A percentile compares a stretch with the other conserved stretches of the same genome.
These are phyloP conservation scores for Oryza rufipogon DNA, from an alignment of 176 grass and related monocot genomes.

Conservation along the genomic window DNA sequence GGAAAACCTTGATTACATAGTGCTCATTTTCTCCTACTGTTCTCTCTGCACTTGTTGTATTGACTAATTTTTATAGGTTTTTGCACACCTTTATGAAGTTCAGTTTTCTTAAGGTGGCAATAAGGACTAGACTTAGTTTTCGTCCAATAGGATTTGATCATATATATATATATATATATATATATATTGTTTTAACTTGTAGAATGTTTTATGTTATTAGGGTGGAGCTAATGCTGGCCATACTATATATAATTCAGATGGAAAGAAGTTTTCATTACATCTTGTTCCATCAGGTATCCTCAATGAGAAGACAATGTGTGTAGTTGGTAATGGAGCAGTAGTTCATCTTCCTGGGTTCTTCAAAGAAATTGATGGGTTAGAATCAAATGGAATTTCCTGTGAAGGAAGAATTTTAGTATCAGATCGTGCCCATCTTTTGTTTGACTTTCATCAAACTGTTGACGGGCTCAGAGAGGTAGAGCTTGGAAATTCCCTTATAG, in stretches of 20 bases:
- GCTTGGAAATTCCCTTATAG: constrained; percentile 70
- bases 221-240: constrained; percentile 96
- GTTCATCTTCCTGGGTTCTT: constrained; percentile 94
- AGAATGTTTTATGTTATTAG: constrained; percentile 41
- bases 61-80: background rate
- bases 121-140: background rate
- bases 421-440: constrained; percentile 87
- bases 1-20: background rate
- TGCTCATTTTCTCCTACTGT: background rate
- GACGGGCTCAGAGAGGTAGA: constrained; percentile 88
- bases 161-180: background rate
- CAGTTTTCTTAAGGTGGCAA: background rate
- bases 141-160: constrained; percentile 1
- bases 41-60: background rate
- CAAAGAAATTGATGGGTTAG: constrained; percentile 76
- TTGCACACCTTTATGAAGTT: background rate
- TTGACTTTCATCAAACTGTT: constrained; percentile 91
- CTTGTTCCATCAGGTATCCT: constrained; percentile 95
- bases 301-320: constrained; percentile 75
- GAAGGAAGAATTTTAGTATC: constrained; percentile 78
- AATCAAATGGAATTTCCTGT: constrained; percentile 78
- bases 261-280: constrained; percentile 85
- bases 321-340: constrained; percentile 87
- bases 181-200: background rate
- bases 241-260: constrained; percentile 96